These are phyloP conservation scores for Eimeria sp. DNA, from an alignment of 169 alveolate genomes.

Conservation along the genomic window DNA sequence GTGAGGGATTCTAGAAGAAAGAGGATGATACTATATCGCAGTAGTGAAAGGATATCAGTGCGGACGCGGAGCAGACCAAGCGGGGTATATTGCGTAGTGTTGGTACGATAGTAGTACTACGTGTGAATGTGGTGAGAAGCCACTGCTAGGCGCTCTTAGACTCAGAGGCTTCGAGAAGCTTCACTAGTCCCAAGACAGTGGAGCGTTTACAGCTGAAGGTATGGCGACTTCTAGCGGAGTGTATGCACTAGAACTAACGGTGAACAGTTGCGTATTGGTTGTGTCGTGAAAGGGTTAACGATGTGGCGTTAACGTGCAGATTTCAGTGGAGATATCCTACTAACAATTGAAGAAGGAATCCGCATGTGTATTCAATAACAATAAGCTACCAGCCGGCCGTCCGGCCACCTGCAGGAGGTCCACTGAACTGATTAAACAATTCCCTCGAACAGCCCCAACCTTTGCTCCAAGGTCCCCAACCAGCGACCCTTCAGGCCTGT, in stretches of 20 bases:
- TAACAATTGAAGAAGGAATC: too few species aligned
- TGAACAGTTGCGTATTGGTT: neutral
- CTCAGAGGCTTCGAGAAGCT: neutral
- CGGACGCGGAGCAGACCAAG: neutral
- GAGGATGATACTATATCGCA: neutral
- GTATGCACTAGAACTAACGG: neutral
- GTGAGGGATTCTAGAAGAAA: neutral
- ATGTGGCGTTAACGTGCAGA: neutral
- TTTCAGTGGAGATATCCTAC: conserved; percentile 3
- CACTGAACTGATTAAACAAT: too few species aligned
- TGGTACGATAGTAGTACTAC: neutral
- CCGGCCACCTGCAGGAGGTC: too few species aligned
- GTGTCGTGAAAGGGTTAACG: neutral
- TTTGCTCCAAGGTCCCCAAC: too few species aligned
- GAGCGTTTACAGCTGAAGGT: neutral
- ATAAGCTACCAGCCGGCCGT: too few species aligned
- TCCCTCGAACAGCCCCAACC: too few species aligned
- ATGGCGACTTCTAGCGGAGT: neutral
- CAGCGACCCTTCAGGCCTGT: too few species aligned
- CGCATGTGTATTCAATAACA: too few species aligned
- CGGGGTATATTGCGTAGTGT: neutral
- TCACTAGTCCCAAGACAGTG: neutral
- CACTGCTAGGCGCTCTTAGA: neutral
- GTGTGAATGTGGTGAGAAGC: neutral
- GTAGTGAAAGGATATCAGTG: neutral